Evolutionary conservation across 495 filamentous ascomycete genomes (phyloP), one percentile per base, ranked within the genome.

Genomic region (Aspergillus carlsbadensis): DNA sequence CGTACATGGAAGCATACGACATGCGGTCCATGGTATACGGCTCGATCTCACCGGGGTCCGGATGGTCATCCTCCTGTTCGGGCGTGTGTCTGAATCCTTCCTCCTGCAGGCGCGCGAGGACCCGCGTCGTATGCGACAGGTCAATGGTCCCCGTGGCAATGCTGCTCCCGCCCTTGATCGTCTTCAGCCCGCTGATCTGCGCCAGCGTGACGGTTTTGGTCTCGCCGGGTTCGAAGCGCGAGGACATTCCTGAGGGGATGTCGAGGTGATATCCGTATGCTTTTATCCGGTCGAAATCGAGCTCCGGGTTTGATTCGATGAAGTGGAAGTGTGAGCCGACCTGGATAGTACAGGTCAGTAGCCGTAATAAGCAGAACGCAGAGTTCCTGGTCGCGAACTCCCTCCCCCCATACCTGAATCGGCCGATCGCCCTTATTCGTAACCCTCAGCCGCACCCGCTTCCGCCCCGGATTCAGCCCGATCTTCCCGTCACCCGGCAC

Each of bases 291-390:
- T 98, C 94, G 69, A 98, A 98, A 65, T 90, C 84, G 49, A 98
- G 78, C 70, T 88, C 83, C 20, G 92, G 89, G 67, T 98, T 98
- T 18, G 85, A 88, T 77, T 98, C 94, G 64, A 96, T 83, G 70
- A 98, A 91, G 72, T 98, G 92, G 72, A 98, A 98, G 70, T 98
- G 94, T 54, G 90, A 96, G 17, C 94, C 94, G 58, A 92, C 80
- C 84, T 96, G 92, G 58, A 8, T 4, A 29, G 3, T 4, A 29
- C 8, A 3, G 26, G 8, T 29, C 26, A 29, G 26, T 4, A n/a
- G n/a, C n/a, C n/a, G n/a, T n/a, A n/a, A n/a, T n/a, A n/a, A n/a
- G n/a, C n/a, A n/a, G n/a, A n/a, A n/a, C n/a, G n/a, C n/a, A n/a
- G n/a, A n/a, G n/a, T n/a, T n/a, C n/a, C n/a, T n/a, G n/a, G n/a